A percentile compares a stretch with the other conserved stretches of the same genome.
Evolutionary conservation across 106 monocot genomes (phyloP).

Genomic region (Allium fistulosum): DNA sequence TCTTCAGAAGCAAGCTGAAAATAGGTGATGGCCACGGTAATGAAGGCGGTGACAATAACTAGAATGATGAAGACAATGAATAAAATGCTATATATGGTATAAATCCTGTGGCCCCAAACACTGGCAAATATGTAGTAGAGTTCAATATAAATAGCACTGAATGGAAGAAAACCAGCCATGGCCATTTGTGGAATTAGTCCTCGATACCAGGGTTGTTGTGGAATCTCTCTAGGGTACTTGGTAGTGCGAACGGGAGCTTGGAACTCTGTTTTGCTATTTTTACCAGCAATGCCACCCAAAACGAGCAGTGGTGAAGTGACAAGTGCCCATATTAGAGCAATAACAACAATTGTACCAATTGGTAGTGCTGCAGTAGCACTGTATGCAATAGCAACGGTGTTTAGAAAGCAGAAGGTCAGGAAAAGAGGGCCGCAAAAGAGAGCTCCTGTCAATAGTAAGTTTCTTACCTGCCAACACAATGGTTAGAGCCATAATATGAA

Average conservation of each 20-base stretch:
- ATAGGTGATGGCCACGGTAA: constrained; percentile 72
- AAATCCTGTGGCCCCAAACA: constrained; percentile 20
- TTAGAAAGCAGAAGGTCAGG: constrained; percentile 72
- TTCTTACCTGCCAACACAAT: constrained; percentile 10
- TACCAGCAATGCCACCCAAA: constrained; percentile 20
- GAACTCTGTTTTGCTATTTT: constrained; percentile 22
- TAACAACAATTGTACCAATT: constrained; percentile 21
- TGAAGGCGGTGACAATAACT: constrained; percentile 77
- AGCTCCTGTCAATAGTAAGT: constrained; percentile 19
- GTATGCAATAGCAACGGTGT: constrained; percentile 65
- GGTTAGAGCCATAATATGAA: neutral
- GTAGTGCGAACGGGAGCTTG: constrained; percentile 20
- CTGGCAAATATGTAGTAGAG: constrained; percentile 24
- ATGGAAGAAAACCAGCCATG: constrained; percentile 25
- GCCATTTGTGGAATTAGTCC: constrained; percentile 23
- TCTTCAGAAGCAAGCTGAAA: constrained; percentile 67
- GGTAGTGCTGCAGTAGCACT: constrained; percentile 20
- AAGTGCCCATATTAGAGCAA: constrained; percentile 67
- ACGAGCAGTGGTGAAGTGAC: constrained; percentile 35
- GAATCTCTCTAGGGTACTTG: constrained; percentile 22
- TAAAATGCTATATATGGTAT: constrained; percentile 19
- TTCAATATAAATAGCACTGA: constrained; percentile 24
- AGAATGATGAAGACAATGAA: constrained; percentile 18
- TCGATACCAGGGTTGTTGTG: constrained; percentile 16
- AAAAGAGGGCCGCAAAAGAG: constrained; percentile 75